Conservation (phyloP, 2,329 filamentous ascomycete genomes). For the Aspergillus brunneoviolaceus region DNA sequence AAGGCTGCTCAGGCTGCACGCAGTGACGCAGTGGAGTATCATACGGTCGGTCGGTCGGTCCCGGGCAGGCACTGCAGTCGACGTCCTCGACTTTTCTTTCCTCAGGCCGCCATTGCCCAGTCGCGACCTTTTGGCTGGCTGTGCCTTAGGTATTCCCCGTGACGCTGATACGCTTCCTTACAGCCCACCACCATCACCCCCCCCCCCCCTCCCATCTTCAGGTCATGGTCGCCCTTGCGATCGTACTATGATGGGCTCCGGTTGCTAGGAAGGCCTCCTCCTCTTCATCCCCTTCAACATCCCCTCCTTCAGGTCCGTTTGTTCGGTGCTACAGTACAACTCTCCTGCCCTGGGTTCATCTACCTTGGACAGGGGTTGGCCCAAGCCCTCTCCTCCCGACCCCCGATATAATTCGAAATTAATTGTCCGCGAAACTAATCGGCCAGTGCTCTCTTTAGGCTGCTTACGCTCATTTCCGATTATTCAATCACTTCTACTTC, state of each 20-base stretch:
- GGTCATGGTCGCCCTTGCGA: conserved; percentile 2
- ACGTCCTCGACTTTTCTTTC: background rate
- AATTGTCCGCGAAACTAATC: conserved; percentile 11
- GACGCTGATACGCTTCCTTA: background rate
- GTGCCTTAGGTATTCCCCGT: background rate
- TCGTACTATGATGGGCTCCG: conserved; percentile 8
- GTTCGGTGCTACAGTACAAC: background rate
- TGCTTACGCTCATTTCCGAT: conserved; percentile 21
- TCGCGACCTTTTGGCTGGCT: background rate
- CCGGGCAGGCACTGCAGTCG: background rate
- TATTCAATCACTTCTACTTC: background rate
- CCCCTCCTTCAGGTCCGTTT: conserved; percentile 17
- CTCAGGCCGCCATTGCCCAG: background rate
- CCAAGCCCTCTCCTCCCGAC: conserved; percentile 4
- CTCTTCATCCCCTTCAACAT: background rate
- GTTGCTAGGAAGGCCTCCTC: background rate
- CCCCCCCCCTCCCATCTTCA: background rate
- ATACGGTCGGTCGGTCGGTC: background rate
- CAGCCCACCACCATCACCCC: background rate
- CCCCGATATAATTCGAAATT: conserved; percentile 3
- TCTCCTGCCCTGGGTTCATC: background rate
- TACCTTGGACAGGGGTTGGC: background rate
- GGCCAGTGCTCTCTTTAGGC: conserved; percentile 9
- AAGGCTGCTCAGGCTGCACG: background rate
- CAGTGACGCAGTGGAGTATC: background rate